Percentiles rank a stretch among this genome's conserved stretches.
Evolutionary conservation across 2,329 filamentous ascomycete species (phyloP).

Genomic region (Ophiostoma novo-ulmi): DNA sequence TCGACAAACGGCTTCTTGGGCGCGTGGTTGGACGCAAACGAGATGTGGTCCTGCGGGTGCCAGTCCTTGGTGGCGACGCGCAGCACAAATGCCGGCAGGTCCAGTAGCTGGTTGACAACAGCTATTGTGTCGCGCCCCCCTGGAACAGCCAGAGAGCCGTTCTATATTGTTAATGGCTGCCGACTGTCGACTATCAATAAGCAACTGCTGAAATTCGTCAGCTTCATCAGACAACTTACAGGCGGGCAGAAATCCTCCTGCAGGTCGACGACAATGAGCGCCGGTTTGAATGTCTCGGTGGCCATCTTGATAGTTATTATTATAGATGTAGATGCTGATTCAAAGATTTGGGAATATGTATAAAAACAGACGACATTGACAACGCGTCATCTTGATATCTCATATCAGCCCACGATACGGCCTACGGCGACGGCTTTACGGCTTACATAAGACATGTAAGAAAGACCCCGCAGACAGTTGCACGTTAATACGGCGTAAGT

Average conservation of each 20-base stretch:
- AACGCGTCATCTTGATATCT: background rate
- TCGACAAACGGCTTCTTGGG: constrained; percentile 63
- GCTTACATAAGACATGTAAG: background rate
- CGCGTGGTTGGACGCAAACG: constrained; percentile 77
- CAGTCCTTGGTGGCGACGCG: constrained; percentile 89
- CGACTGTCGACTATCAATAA: background rate
- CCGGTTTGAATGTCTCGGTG: constrained; percentile 40
- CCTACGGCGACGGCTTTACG: background rate
- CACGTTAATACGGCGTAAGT: background rate
- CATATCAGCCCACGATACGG: background rate
- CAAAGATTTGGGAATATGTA: no score
- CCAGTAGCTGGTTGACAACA: constrained; percentile 68
- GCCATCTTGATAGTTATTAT: background rate
- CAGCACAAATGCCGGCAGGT: constrained; percentile 62
- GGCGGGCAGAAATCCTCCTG: constrained; percentile 95
- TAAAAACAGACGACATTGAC: background rate
- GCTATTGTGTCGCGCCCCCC: constrained; percentile 65
- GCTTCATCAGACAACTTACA: constrained; percentile 47
- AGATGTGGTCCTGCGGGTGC: constrained; percentile 78
- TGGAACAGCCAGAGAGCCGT: constrained; percentile 78
- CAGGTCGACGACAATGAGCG: constrained; percentile 72
- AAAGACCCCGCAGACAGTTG: background rate
- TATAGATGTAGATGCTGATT: background rate
- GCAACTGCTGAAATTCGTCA: no score
- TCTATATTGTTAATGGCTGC: constrained; percentile 44